These are phyloP conservation scores for Pulveroboletus sp. DNA, from an alignment of 768 basidiomycete genomes.

Conservation along the genomic window DNA sequence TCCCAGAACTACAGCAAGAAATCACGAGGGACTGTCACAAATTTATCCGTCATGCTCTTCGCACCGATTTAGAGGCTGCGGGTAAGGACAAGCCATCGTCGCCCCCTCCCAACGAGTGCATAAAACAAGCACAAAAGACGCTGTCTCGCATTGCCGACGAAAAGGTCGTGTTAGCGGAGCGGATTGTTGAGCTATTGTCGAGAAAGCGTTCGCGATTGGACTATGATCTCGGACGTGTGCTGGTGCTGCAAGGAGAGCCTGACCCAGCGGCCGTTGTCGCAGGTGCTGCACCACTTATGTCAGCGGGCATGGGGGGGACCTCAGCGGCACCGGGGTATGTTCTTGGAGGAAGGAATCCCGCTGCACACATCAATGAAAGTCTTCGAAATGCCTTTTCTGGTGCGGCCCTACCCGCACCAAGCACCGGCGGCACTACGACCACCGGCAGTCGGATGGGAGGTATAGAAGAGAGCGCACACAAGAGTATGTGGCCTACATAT, in stretches of 20 bases:
- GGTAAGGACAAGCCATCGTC: constrained; percentile 33
- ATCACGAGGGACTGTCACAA: constrained; percentile 41
- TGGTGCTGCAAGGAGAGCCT: constrained; percentile 41
- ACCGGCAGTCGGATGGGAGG: constrained; percentile 14
- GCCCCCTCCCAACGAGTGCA: constrained; percentile 26
- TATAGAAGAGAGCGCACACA: constrained; percentile 26
- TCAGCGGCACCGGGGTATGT: constrained; percentile 25
- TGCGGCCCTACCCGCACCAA: constrained; percentile 21
- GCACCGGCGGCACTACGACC: background rate
- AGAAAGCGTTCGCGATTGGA: constrained; percentile 46
- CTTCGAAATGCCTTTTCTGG: constrained; percentile 34
- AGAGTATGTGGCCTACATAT: constrained; percentile 19
- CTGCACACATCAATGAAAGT: constrained; percentile 37
- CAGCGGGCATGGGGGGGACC: constrained; percentile 8
- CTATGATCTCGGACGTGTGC: constrained; percentile 40
- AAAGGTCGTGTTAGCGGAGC: constrained; percentile 40
- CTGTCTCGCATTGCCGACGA: constrained; percentile 35
- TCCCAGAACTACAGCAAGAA: constrained; percentile 39
- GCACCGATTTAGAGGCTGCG: constrained; percentile 22
- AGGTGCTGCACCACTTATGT: constrained; percentile 24
- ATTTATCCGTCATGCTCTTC: constrained; percentile 41
- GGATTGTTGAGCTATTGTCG: constrained; percentile 40
- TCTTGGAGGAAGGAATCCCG: constrained; percentile 35
- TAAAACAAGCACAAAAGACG: constrained; percentile 27
- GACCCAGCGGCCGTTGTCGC: constrained; percentile 33